Evolutionary conservation across 2,329 filamentous ascomycete species (phyloP), one percentile per base, ranked within the genome.

Genomic region (Penicillium sp.): DNA sequence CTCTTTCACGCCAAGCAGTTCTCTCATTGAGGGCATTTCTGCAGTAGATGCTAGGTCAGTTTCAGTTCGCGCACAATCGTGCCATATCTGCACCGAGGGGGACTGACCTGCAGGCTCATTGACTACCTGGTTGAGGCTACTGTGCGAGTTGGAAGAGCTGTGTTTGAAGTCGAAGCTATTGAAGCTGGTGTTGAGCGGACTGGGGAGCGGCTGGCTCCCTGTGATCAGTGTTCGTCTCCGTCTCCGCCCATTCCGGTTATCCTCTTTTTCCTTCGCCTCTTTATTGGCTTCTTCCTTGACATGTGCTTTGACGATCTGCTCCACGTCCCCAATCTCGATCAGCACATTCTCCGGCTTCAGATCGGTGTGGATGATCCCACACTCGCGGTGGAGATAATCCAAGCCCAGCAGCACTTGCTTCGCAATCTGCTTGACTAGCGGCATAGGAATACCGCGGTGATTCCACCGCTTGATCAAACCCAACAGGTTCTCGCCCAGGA

Each of bases 401-500:
- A 98, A 77, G 35, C 93, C 93, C 26, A 98, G 81, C 42, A 98
- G 78, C 9, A 97, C 93, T 73, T 98, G 93, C 72, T 97, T 97
- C 28, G 93, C 94, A 71, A 98, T 98, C 70, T 97, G 93, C 77
- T 96, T 96, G 67, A 97, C 93, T 13, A 98, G 78, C 15, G 88
- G 81, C 84, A 95, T 95, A 38, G 93, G 93, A 51, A 98, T 97
- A 43, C 93, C 93, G 53, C 93, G 82, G 69, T 97, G 93, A 69
- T 97, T 96, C 90, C 91, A 97, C 62, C 88, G 84, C 80, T 97
- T 97, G 77, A 98, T 96, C 66, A 98, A 73, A 24, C 93, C 91
- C 46, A 97, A 75, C 56, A 97, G 72, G 66, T 97, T 97, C 77
- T 97, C 90, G 47, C 93, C 93, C 49, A 98, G 73, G 3, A 98